Base-by-base conservation (phyloP, 2,329 filamentous ascomycete species). In the Aspergillaceae sp. region DNA sequence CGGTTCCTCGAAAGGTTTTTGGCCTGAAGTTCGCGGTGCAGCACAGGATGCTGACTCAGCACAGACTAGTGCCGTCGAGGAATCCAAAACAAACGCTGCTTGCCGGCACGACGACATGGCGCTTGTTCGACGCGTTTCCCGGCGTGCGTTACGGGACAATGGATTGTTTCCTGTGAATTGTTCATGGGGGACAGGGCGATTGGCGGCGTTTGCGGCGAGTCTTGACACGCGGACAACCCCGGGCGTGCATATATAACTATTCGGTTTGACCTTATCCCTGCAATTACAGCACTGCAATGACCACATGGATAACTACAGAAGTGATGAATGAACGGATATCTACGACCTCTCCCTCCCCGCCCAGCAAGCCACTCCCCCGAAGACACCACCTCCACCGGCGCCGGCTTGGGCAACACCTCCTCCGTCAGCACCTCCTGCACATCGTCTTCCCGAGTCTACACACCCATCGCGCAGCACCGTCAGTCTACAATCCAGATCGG, bases 401-500 rank as follows among this genome's bases (percentile, higher is more conserved):
- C 56, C 51, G 65, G 63, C 44, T 52, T 56, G 7, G 49, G 34
- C 42, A 70, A 62, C 2, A 69, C 52, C 51, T 63, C 64, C 5
- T 60, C 50, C 46, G 68, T 54, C 42, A 69, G 28, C 3, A 67
- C 30, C 3, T 55, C 42, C 45, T 69, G 66, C 5, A 65, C 51
- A n/a, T 64, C 60, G 7, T 52, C 47, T 11, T 67, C 53, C 0
- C 42, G 41, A n/a, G 50, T 70, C 67, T 50, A 64, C 51, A 44
- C 66, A 68, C 5, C 66, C 49, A 49, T 70, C 66, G 26, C 54
- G 50, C 37, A 70, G 43, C 6, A 69, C 58, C 4, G 56, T 60
- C 38, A 69, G 36, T 8, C 48, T 44, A 38, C 65, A 68, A 48
- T 70, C 67, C 47, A 61, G 42, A 53, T 70, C 66, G 30, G 56